Evolutionary conservation across 2,329 filamentous ascomycete species (phyloP).

Genomic region (Alternaria burnsii): DNA sequence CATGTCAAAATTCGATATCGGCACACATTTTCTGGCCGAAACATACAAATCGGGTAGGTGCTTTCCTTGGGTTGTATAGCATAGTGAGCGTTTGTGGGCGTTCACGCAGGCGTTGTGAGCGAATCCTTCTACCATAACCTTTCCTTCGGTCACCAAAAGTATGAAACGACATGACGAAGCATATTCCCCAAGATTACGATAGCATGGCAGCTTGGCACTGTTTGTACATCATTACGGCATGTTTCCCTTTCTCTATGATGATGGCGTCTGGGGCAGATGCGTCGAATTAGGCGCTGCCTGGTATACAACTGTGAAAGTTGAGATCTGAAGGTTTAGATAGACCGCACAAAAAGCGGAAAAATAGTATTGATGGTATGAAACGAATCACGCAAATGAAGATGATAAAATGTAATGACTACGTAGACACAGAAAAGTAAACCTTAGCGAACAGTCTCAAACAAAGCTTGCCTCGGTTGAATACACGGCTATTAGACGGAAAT

Average conservation of each 20-base stretch:
- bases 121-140: constrained; percentile 22
- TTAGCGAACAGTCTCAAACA: background rate
- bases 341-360: constrained; percentile 21
- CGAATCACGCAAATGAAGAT: background rate
- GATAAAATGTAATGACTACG: background rate
- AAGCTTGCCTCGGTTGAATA: background rate
- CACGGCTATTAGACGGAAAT: constrained; percentile 11
- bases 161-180: constrained; percentile 41
- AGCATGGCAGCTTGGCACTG: constrained; percentile 21
- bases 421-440: background rate
- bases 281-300: constrained; percentile 7
- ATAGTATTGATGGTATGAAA: constrained; percentile 11
- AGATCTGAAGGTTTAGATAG: constrained; percentile 16
- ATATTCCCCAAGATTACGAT: constrained; percentile 42
- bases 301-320: background rate
- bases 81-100: constrained; percentile 50
- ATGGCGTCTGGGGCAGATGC: constrained; percentile 11
- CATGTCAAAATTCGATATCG: constrained; percentile 16
- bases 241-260: constrained; percentile 15
- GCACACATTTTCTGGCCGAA: constrained; percentile 13
- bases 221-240: constrained; percentile 34
- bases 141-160: constrained; percentile 37
- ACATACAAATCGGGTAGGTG: constrained; percentile 26
- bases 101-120: constrained; percentile 34
- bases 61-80: constrained; percentile 40